Percentiles rank a stretch among this genome's conserved stretches.
Evolutionary conservation across 2,329 filamentous ascomycete genomes (phyloP).

Genomic region (Diaporthe sp.): DNA sequence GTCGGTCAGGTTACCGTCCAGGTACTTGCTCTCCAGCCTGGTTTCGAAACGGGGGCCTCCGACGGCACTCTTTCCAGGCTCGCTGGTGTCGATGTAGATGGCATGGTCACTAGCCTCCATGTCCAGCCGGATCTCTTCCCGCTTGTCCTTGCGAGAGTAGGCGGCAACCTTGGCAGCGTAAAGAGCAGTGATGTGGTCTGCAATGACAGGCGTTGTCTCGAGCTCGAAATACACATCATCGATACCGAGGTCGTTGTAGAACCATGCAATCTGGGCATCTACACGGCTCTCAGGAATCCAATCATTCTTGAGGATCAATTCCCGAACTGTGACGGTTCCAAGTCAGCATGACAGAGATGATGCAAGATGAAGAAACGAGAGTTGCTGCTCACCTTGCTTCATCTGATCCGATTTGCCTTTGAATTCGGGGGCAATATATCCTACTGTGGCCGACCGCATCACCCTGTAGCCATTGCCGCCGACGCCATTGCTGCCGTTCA

Average conservation of each 20-base stretch:
- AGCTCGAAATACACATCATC: constrained; percentile 99
- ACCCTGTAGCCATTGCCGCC: constrained; percentile 73
- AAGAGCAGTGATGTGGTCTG: constrained; percentile 93
- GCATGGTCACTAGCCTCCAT: constrained; percentile 96
- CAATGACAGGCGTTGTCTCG: constrained; percentile 86
- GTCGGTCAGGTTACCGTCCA: constrained; percentile 79
- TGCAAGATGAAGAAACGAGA: not conserved
- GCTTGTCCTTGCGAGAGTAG: constrained; percentile 91
- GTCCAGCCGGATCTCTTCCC: constrained; percentile 92
- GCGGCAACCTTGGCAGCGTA: constrained; percentile 98
- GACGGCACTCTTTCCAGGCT: constrained; percentile 81
- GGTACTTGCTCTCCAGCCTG: constrained; percentile 93
- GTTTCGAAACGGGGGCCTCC: constrained; percentile 92
- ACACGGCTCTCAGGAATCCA: constrained; percentile 89
- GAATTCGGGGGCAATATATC: constrained; percentile 95
- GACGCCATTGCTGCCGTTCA: constrained; percentile 57
- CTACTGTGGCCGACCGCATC: constrained; percentile 88
- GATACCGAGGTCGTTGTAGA: constrained; percentile 97
- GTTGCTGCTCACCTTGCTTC: constrained; percentile 70
- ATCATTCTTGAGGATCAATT: constrained; percentile 78
- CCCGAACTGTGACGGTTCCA: constrained; percentile 71
- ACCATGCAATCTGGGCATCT: constrained; percentile 90
- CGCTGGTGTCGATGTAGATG: constrained; percentile 98
- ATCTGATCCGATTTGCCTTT: constrained; percentile 94
- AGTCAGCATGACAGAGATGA: constrained; percentile 30